Evolutionary conservation across 2,329 filamentous ascomycete species (phyloP), one percentile per base, ranked within the genome.

Genomic region (Rhynchosporium graminicola): DNA sequence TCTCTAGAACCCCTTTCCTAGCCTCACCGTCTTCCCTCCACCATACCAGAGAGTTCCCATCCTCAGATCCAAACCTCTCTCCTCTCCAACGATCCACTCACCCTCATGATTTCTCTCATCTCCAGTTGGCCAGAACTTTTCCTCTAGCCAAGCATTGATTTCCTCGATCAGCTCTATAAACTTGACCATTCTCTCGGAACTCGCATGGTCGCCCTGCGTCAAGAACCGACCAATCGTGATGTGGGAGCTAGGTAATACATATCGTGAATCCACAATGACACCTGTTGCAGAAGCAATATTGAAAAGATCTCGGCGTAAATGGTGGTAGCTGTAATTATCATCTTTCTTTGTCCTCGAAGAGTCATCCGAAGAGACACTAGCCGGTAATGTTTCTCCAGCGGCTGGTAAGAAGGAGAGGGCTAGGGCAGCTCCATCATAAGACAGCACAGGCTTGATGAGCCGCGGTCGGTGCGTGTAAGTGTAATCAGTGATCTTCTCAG

Each of bases 381-480:
- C 70, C n/a, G 69, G 66, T 1, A 73, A 67, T 0, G 74, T 70
- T 77, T 92, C 88, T 10, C 85, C 87, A 3, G 86, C 82, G 0
- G 91, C 91, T 0, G 94, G 93, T 1, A 97, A 78, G 76, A 96
- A 97, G 31, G 90, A 95, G 40, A 98, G 77, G 0, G 94, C 94
- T 60, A 97, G 81, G 15, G 92, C 94, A 4, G 92, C 88, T 1
- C 90, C 83, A 74, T 98, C 94, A 73, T 90, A 96, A 29, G 90
- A 92, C 51, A 98, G 75, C 74, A 89, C 81, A 0, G 94, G 94
- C 75, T 90, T 95, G 64, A 96, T 85, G 3, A 97, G 84, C 10
- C 91, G 85, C 1, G 90, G 80, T 50, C 89, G 87, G 73, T 92
- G 87, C 3, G 77, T 74, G 70, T 83, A 81, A 0, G 90, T 87